Evolutionary conservation across 1,284 basidiomycete genomes (phyloP), one percentile per base, ranked within the genome.

Genomic region (Boletellus deceptivus): DNA sequence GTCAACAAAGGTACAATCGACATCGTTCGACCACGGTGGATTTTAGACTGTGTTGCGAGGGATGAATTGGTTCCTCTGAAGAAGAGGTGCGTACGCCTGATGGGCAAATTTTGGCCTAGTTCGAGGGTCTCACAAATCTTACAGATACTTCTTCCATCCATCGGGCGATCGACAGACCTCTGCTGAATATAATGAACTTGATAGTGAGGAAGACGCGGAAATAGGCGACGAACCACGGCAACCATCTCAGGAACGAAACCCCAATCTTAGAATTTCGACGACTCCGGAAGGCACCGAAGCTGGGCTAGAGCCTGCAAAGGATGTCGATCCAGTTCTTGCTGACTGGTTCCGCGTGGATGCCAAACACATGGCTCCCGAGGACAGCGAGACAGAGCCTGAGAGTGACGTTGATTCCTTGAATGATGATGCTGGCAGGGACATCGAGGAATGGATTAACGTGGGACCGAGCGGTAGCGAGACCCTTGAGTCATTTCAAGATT

Each of bases 21-120:
- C 61, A 79, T 95, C 44, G 72, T 96, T 49, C 83, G 78, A 48
- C 90, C 93, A 0, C 71, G 78, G 27, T 97, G 93, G 92, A 75
- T 97, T 44, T 66, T 77, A 39, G 89, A 93, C 60, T 92, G 85
- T n/a, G 76, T 94, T 39, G 72, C 77, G 4, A 71, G 75, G 27
- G 76, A 75, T 13, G 70, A 77, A 48, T 69, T 75, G 16, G 64
- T 84, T 13, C 84, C 90, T 0, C 67, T 93, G 43, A 74, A 72
- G 33, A 83, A 85, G 89, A 87, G 85, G 65, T 87, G 82, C 25
- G 90, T 93, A 63, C 40, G 68, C 55, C 27, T 25, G 3, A 34
- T 25, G 33, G 9, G 27, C 10, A 43, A 43, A 22, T 1, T 3
- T 42, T 1, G 2, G 35, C 37, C 18, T 31, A 11, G 35, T 17